Evolutionary conservation across 139 green algal genomes (phyloP), one percentile per base, ranked within the genome.

Genomic region (Chlorella sp.): DNA sequence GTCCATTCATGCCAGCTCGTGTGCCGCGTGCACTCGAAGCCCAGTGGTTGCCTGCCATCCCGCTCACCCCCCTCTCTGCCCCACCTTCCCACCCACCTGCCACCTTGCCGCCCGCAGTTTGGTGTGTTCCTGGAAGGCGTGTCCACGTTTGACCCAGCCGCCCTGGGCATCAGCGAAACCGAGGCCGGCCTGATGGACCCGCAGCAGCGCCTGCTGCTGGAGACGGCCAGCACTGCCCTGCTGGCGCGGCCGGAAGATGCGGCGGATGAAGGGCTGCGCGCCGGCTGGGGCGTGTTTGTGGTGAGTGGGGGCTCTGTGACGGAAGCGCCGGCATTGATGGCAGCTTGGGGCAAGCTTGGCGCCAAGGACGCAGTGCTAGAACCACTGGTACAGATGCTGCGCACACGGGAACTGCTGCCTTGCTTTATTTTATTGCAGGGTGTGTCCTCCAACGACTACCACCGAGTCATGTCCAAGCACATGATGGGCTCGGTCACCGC

Each of bases 161-260:
- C 73, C n/a, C 76, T 92, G 69, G 76, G 73, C 67, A 54, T 89
- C 41, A 72, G 79, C 0, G 86, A 88, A 1, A 76, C 88, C 11
- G 94, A 98, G 81, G 88, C 94, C 0, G 79, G 67, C 8, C 85
- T 91, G 7, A 94, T 98, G 90, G 94, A 97, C 87, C 92, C 94
- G 9, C 94, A 98, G 86, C 94, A 97, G 87, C 90, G 94, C 11
- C 68, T 96, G 68, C 86, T 97, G 76, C 84, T 96, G 73, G 84
- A 93, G 46, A 85, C 76, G n/a, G 84, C 86, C 30, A 86, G 77
- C 24, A 70, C 92, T 38, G 89, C 86, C 20, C 30, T 89, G 67
- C 81, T 83, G 41, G 46, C 70, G 13, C 73, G 36, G 8, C 60
- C 76, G 26, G 38, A 40, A 0, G n/a, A 69, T n/a, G 44, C 84